These are phyloP conservation scores for Aspergillus udagawae DNA, from an alignment of 2,329 filamentous ascomycete species.

Conservation along the genomic window DNA sequence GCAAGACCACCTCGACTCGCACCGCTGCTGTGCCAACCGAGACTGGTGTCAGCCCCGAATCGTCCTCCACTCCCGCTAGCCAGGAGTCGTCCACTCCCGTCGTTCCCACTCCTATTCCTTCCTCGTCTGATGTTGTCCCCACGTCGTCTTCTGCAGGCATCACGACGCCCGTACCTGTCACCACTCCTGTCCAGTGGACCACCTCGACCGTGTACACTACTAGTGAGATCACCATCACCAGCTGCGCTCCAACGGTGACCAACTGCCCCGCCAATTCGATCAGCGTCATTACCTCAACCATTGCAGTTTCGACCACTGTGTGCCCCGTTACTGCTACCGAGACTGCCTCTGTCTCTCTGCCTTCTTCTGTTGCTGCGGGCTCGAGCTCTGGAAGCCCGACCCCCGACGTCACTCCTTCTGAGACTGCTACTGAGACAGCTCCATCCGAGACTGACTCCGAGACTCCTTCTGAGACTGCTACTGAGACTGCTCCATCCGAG, in stretches of 20 bases:
- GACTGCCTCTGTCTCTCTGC: slow-evolving; percentile 7
- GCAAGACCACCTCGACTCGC: slow-evolving; percentile 10
- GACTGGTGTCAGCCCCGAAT: slow-evolving; percentile 20
- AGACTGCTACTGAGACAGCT: neutral
- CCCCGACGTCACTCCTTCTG: slow-evolving; percentile 2
- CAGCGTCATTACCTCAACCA: slow-evolving; percentile 50
- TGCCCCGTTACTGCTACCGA: slow-evolving; percentile 46
- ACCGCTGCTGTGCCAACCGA: slow-evolving; percentile 22
- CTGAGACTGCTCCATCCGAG: no score
- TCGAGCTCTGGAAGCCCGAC: neutral
- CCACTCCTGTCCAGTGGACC: slow-evolving; percentile 25
- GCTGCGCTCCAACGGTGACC: slow-evolving; percentile 36
- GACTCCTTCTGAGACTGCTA: neutral
- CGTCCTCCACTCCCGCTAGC: neutral
- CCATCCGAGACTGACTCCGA: neutral
- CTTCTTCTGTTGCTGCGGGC: neutral
- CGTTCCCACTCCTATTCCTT: slow-evolving; percentile 3
- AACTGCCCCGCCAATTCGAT: slow-evolving; percentile 52
- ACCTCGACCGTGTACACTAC: slow-evolving; percentile 39
- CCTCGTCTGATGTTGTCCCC: slow-evolving; percentile 11
- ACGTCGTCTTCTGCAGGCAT: neutral
- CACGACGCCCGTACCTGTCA: slow-evolving; percentile 10
- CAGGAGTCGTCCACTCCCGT: no score
- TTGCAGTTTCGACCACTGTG: slow-evolving; percentile 58
- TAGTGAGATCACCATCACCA: slow-evolving; percentile 36